These are phyloP conservation scores for Leccinellum luteum DNA, from an alignment of 768 basidiomycete genomes.

Conservation along the genomic window DNA sequence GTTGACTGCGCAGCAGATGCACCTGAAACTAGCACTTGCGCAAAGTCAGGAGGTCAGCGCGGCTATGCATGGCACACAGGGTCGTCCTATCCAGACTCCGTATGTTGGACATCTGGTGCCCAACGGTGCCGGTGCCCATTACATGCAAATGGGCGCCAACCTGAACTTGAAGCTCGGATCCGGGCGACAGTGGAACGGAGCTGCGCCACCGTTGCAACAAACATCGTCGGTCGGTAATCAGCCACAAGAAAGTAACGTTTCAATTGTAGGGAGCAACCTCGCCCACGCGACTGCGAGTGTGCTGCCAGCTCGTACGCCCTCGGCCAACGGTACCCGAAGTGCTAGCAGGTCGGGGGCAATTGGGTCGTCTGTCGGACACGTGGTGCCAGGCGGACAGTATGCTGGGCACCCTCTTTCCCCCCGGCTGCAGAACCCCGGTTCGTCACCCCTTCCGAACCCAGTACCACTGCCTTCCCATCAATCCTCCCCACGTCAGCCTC, in stretches of 20 bases:
- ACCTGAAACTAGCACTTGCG: constrained; percentile 54
- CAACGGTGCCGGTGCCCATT: constrained; percentile 28
- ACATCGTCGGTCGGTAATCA: constrained; percentile 20
- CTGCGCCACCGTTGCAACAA: constrained; percentile 24
- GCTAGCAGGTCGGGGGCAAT: constrained; percentile 32
- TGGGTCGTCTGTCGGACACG: constrained; percentile 23
- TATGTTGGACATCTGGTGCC: constrained; percentile 31
- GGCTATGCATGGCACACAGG: constrained; percentile 33
- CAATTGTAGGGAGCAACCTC: constrained; percentile 32
- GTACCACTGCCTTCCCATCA: constrained; percentile 38
- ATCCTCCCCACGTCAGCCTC: constrained; percentile 48
- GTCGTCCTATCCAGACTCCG: constrained; percentile 36
- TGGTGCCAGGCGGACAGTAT: constrained; percentile 41
- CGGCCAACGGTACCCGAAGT: constrained; percentile 55
- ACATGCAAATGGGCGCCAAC: constrained; percentile 28
- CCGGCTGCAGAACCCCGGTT: constrained; percentile 43
- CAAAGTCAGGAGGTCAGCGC: constrained; percentile 39
- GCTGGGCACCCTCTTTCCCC: constrained; percentile 47
- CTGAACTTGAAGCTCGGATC: constrained; percentile 38
- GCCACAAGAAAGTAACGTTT: constrained; percentile 17
- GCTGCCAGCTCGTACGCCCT: constrained; percentile 48
- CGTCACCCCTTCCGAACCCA: constrained; percentile 45
- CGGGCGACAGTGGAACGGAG: constrained; percentile 40
- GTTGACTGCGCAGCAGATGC: constrained; percentile 57
- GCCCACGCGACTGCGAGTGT: constrained; percentile 34